Conservation (phyloP, 2,329 filamentous ascomycete genomes). For the Pseudonectria buxi region DNA sequence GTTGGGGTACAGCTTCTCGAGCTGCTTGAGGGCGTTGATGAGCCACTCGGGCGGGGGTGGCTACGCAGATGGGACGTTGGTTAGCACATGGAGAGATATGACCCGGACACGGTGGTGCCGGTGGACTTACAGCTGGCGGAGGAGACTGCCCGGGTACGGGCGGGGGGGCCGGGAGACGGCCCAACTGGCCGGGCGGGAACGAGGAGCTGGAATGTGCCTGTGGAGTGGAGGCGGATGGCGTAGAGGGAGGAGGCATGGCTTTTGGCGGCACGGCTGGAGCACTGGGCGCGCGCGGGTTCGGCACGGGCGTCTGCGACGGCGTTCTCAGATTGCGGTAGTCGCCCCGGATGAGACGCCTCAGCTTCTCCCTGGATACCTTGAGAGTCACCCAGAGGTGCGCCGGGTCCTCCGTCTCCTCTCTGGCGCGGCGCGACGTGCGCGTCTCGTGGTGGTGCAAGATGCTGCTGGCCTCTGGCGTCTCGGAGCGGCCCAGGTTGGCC, state of each 20-base stretch:
- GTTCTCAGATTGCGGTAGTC: conserved; percentile 34
- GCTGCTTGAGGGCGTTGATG: conserved; percentile 59
- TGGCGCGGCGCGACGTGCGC: conserved; percentile 55
- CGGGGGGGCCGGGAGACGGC: conserved; percentile 62
- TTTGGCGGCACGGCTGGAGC: conserved; percentile 20
- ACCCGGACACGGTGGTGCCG: conserved; percentile 1
- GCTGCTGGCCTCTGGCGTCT: conserved; percentile 72
- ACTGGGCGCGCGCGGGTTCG: conserved; percentile 26
- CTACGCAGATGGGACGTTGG: conserved; percentile 37
- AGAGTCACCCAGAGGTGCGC: conserved; percentile 68
- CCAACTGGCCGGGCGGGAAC: conserved; percentile 49
- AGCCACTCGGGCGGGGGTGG: conserved; percentile 87
- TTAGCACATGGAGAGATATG: conserved; percentile 5
- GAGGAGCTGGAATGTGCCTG: conserved; percentile 29
- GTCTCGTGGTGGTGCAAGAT: conserved; percentile 62
- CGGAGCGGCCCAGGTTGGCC: conserved; percentile 73
- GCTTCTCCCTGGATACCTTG: conserved; percentile 63
- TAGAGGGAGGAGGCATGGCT: conserved; percentile 33
- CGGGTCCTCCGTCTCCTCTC: conserved; percentile 76
- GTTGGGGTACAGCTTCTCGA: conserved; percentile 65
- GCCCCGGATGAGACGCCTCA: conserved; percentile 59
- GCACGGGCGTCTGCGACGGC: conserved; percentile 29
- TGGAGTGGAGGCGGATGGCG: conserved; percentile 30
- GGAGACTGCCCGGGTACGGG: conserved; percentile 48
- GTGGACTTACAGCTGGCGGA: conserved; percentile 53